Evolutionary conservation across 2,329 filamentous ascomycete species (phyloP), one percentile per base, ranked within the genome.

Genomic region (Neodidymelliopsis sp.): DNA sequence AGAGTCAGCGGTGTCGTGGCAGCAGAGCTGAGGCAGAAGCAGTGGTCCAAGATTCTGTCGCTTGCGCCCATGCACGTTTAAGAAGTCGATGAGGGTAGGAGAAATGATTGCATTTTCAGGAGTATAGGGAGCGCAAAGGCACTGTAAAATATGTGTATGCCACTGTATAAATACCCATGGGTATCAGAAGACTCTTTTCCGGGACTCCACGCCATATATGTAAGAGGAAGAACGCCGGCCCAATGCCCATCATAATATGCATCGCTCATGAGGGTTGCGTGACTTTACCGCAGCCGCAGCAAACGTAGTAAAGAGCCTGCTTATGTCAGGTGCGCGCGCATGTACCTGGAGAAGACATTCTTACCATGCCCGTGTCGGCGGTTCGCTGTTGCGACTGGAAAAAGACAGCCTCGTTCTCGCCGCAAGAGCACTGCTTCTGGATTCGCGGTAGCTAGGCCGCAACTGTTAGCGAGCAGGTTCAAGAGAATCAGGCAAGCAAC

Each of bases 311-410:
- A 30, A 80, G 73, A 66, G 76, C 77, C 78, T 80, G 54, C 0
- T 23, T 9, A n/a, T 23, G 50, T 68, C 29, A 66, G 62, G 8
- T 36, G 27, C 16, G 15, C 24, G n/a, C 23, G 9, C n/a, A 31
- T 15, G 13, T 15, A 28, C 13, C 12, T 12, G 19, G 9, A 7
- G 2, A 11, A 6, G 11, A 6, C 8, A n/a, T 13, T 43, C 60
- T 62, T 76, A 97, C 94, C 94, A 99, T 99, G 78, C 94, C 94
- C 33, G 94, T 99, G 75, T 97, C 92, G 37, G 91, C 90, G 62
- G 89, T 96, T 75, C 94, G 89, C 79, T 97, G 92, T 73, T 99
- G 94, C 54, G 92, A 97, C 79, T 99, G 94, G 80, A 99, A 99
- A 79, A 96, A 99, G 52, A 99, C 95, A 34, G 92, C 91, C 77